Evolutionary conservation across 257 asterid species (phyloP).

Genomic region (Gardenia jasminoides): DNA sequence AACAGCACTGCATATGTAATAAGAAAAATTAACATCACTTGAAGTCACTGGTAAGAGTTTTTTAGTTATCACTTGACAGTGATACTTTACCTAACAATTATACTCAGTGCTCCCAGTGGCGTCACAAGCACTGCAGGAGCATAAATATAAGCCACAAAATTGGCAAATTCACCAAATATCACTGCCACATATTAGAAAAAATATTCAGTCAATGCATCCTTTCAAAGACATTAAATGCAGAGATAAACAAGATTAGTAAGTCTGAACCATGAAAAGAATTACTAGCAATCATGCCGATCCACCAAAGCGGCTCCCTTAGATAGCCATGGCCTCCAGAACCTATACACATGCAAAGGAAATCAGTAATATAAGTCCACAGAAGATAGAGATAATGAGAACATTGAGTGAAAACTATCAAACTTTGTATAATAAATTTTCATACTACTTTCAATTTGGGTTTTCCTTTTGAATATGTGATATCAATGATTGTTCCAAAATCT

Average conservation of each 20-base stretch:
- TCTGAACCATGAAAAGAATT: slow-evolving; percentile 28
- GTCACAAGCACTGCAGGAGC: slow-evolving; percentile 97
- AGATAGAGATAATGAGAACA: not conserved
- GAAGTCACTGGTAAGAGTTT: not conserved
- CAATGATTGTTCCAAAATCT: not conserved
- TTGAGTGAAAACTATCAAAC: not conserved
- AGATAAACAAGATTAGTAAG: not conserved
- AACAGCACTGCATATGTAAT: slow-evolving; percentile 56
- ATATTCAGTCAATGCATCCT: not conserved
- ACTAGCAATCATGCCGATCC: slow-evolving; percentile 91
- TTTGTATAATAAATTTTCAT: not conserved
- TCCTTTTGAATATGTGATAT: not conserved
- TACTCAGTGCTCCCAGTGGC: slow-evolving; percentile 89
- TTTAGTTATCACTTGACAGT: not conserved
- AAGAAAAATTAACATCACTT: not conserved
- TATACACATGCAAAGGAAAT: slow-evolving; percentile 25
- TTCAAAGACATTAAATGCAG: not conserved
- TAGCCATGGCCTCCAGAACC: slow-evolving; percentile 93
- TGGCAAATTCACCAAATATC: slow-evolving; percentile 81
- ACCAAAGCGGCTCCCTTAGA: slow-evolving; percentile 85
- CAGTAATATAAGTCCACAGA: not conserved
- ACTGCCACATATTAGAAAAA: slow-evolving; percentile 20
- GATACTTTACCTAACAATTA: slow-evolving; percentile 84
- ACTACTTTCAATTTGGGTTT: too few species aligned
- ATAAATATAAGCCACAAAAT: slow-evolving; percentile 81